Conservation (phyloP, 352 stramenopile genomes). For the Thalassiosira delicatula region DNA sequence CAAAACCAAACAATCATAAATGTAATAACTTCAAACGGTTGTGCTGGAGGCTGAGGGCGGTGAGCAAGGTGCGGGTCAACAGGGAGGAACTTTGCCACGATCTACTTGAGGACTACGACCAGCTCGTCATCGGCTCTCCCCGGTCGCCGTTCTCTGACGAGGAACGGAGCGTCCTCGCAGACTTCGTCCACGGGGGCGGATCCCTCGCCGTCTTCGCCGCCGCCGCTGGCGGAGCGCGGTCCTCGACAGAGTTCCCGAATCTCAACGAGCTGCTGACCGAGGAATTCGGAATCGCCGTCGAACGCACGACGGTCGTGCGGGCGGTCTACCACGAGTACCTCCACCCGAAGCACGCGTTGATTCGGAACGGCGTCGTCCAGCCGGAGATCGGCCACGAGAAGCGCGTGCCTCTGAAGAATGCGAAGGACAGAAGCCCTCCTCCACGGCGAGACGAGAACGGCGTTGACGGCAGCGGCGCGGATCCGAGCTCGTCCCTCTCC, state of each 20-base stretch:
- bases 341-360: slow-evolving; percentile 94
- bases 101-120: slow-evolving; percentile 89
- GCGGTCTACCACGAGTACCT: slow-evolving; percentile 96
- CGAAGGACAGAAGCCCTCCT: slow-evolving; percentile 5
- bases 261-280: slow-evolving; percentile 94
- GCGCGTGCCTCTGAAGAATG: slow-evolving; percentile 28
- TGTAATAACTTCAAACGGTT: slow-evolving; percentile 96
- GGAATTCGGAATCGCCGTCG: slow-evolving; percentile 86
- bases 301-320: slow-evolving; percentile 88
- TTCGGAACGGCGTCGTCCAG: slow-evolving; percentile 93
- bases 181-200: slow-evolving; percentile 89
- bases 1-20: too few relatives aligned
- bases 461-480: slow-evolving; percentile 76
- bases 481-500: slow-evolving; percentile 77
- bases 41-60: slow-evolving; percentile 88
- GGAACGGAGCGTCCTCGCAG: slow-evolving; percentile 84
- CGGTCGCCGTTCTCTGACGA: slow-evolving; percentile 63
- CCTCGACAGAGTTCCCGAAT: slow-evolving; percentile 91
- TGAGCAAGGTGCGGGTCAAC: slow-evolving; percentile 92
- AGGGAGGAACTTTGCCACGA: slow-evolving; percentile 92
- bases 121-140: slow-evolving; percentile 50
- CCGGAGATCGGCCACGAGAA: slow-evolving; percentile 87
- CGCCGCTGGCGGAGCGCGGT: slow-evolving; percentile 89
- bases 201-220: slow-evolving; percentile 91
- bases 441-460: slow-evolving; percentile 26